Percentiles rank a stretch among this genome's conserved stretches.
These are phyloP conservation scores for Amphicarpaea edgeworthii DNA, from an alignment of 306 rosid species.

Conservation along the genomic window DNA sequence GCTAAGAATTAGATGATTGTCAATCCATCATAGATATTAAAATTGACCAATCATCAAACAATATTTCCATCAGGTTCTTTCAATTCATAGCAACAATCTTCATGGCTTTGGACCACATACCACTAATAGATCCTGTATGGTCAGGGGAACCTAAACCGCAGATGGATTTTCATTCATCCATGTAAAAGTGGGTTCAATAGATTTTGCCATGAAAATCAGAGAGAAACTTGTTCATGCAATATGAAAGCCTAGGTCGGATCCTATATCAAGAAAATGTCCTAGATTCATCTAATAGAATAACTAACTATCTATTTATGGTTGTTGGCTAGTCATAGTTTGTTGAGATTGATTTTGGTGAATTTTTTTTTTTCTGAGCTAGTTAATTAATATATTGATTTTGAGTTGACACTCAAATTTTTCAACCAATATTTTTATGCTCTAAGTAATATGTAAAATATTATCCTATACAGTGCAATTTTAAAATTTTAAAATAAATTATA, in stretches of 20 bases:
- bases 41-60: background rate
- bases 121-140: background rate
- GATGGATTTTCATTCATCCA: background rate
- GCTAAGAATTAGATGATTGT: background rate
- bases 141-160: background rate
- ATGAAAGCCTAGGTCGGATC: background rate
- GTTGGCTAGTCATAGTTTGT: slow-evolving; percentile 6
- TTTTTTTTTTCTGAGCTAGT: background rate
- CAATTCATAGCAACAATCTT: background rate
- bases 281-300: background rate
- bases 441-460: background rate
- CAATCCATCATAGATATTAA: background rate
- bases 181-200: background rate
- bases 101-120: background rate
- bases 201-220: background rate
- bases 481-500: background rate
- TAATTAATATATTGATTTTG: background rate
- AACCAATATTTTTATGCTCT: background rate
- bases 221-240: background rate
- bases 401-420: background rate
- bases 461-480: background rate
- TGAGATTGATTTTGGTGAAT: background rate
- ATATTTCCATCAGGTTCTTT: background rate
- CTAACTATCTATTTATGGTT: background rate
- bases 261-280: background rate